Conservation (phyloP, 148 eudicot species). For the Rhododendron williamsianum region DNA sequence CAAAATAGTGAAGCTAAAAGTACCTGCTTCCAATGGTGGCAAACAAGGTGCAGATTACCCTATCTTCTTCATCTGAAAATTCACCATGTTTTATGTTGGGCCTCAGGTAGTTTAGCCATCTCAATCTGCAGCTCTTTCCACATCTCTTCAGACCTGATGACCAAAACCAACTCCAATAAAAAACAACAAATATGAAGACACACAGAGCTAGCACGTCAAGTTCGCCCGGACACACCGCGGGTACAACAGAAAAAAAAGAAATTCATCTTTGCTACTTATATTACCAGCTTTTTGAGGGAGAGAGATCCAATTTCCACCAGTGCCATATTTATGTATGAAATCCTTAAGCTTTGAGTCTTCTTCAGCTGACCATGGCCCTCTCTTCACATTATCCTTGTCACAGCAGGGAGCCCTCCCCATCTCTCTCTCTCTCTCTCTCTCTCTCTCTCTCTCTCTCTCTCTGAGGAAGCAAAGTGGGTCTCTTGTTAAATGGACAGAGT, state of each 20-base stretch:
- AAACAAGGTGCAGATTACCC: slow-evolving; percentile 27
- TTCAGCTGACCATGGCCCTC: slow-evolving; percentile 38
- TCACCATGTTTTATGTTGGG: slow-evolving; percentile 34
- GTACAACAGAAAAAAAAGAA: background rate
- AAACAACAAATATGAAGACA: background rate
- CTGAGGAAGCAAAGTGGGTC: background rate
- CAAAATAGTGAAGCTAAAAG: background rate
- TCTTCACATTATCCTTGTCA: slow-evolving; percentile 35
- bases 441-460: slow-evolving; percentile 5
- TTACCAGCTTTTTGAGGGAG: slow-evolving; percentile 36
- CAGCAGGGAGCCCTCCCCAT: slow-evolving; percentile 39
- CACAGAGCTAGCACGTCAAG: background rate
- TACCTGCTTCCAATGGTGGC: slow-evolving; percentile 32
- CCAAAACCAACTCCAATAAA: background rate
- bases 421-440: slow-evolving; percentile 20
- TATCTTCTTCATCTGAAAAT: slow-evolving; percentile 33
- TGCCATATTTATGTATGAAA: slow-evolving; percentile 28
- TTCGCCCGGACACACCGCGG: background rate
- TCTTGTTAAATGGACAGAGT: slow-evolving; percentile 3
- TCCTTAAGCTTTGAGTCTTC: slow-evolving; percentile 33
- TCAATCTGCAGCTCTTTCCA: slow-evolving; percentile 35
- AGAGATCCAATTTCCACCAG: slow-evolving; percentile 37
- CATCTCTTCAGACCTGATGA: slow-evolving; percentile 27
- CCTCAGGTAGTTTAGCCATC: slow-evolving; percentile 35
- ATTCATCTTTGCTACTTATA: background rate